Percentiles rank a stretch among this genome's conserved stretches.
Conservation (phyloP, 73 alveolate species). For the Effrenium voratum region DNA sequence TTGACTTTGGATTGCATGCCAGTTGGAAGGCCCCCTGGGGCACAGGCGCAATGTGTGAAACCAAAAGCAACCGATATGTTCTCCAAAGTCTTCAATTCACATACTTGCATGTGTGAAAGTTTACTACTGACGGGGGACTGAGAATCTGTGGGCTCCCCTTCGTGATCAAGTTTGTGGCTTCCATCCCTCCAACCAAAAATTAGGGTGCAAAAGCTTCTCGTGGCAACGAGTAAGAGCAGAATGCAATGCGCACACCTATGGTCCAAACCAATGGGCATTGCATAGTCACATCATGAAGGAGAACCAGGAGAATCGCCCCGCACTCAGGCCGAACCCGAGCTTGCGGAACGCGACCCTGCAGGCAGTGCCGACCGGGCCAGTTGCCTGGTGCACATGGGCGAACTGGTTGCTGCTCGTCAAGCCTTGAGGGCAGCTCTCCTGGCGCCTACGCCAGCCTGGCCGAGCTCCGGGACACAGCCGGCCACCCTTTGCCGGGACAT, state of each 20-base stretch:
- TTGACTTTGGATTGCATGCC: background rate
- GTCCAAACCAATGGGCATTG: background rate
- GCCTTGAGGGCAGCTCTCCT: too few relatives aligned
- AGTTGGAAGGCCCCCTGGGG: background rate
- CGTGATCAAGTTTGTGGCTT: background rate
- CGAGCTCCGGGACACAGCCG: too few relatives aligned
- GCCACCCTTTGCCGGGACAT: too few relatives aligned
- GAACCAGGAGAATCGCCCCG: too few relatives aligned
- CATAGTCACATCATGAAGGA: background rate
- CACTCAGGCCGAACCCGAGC: too few relatives aligned
- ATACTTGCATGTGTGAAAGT: background rate
- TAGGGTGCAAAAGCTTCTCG: background rate
- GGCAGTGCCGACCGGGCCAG: too few relatives aligned
- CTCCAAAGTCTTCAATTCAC: background rate
- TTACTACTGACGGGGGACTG: background rate
- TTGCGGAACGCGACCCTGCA: too few relatives aligned
- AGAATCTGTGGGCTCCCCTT: background rate
- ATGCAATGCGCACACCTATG: background rate
- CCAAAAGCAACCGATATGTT: background rate
- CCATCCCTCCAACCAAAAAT: background rate
- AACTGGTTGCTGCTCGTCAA: too few relatives aligned
- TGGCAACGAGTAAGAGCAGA: background rate
- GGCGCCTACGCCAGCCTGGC: too few relatives aligned
- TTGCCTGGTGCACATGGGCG: too few relatives aligned
- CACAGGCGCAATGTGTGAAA: too few relatives aligned